Conservation (phyloP, 176 grass and related monocot genomes). For the Otatea glauca region DNA sequence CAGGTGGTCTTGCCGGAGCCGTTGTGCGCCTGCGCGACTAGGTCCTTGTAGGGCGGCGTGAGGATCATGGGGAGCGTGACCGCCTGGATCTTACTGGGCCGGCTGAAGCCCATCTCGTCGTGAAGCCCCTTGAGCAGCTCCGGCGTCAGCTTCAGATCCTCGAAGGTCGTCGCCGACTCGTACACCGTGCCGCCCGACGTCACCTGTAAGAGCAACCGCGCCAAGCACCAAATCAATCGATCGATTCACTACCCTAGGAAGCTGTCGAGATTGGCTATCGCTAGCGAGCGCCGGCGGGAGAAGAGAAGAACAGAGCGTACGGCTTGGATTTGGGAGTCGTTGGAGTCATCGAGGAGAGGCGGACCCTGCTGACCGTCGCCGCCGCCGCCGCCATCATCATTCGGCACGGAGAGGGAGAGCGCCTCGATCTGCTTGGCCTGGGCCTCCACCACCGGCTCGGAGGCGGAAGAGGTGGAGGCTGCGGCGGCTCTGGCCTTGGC, state of each 20-base stretch:
- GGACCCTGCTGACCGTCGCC: slow-evolving; percentile 36
- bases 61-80: slow-evolving; percentile 95
- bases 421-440: slow-evolving; percentile 80
- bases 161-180: slow-evolving; percentile 75
- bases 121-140: slow-evolving; percentile 80
- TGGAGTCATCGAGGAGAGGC: slow-evolving; percentile 69
- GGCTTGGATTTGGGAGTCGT: slow-evolving; percentile 86
- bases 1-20: slow-evolving; percentile 95
- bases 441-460: slow-evolving; percentile 34
- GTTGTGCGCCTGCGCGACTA: slow-evolving; percentile 94
- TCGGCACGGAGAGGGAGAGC: slow-evolving; percentile 60
- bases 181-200: slow-evolving; percentile 86
- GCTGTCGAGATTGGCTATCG: not conserved
- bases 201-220: slow-evolving; percentile 51
- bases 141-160: slow-evolving; percentile 78
- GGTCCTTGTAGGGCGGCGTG: slow-evolving; percentile 78
- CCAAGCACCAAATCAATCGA: not conserved
- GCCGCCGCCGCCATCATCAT: slow-evolving; percentile 32
- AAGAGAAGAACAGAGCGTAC: slow-evolving; percentile 35
- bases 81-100: slow-evolving; percentile 85
- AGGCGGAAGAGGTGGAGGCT: slow-evolving; percentile 3
- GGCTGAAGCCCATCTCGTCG: slow-evolving; percentile 88
- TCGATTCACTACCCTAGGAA: slow-evolving; percentile 8
- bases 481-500: slow-evolving; percentile 51
- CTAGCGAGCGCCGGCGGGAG: not conserved